Percentiles rank a stretch among this genome's conserved stretches.
phyloP scores from a whole-genome alignment of 139 green algal genomes.

The Picochlorum sp. region DNA sequence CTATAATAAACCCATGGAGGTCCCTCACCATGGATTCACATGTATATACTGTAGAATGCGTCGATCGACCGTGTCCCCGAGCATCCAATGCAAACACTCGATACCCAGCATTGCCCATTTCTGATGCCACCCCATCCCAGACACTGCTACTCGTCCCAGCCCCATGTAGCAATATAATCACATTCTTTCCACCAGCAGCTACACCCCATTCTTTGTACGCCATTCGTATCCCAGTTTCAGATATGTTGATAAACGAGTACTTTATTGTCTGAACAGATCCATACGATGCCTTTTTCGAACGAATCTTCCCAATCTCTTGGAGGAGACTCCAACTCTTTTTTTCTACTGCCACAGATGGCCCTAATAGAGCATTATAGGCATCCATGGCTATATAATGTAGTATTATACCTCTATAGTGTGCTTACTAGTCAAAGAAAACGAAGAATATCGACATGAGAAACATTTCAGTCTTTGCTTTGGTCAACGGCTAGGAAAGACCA shows the following conservation, averaged over 20 bases:
- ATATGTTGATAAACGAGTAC: neutral
- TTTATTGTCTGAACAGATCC: no score
- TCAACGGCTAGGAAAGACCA: no score
- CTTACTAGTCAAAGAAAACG: no score
- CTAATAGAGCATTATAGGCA: no score
- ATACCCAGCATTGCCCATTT: constrained; percentile 24
- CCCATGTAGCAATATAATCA: constrained; percentile 34
- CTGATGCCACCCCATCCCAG: constrained; percentile 16
- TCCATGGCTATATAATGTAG: no score
- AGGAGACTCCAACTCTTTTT: no score
- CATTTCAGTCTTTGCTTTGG: no score
- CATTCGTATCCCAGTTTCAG: constrained; percentile 23
- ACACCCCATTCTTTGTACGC: constrained; percentile 13
- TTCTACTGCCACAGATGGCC: no score
- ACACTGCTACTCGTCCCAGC: constrained; percentile 8
- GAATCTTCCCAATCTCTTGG: no score
- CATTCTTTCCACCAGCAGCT: constrained; percentile 1
- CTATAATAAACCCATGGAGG: constrained; percentile 32
- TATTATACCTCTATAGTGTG: no score
- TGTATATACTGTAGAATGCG: neutral
- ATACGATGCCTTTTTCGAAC: no score
- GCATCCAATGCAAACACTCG: constrained; percentile 25
- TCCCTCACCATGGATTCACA: constrained; percentile 23
- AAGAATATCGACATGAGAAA: no score
- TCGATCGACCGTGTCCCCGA: constrained; percentile 16